Base-by-base conservation (phyloP, 108 stramenopile genomes). In the Stephanodiscus triporus region DNA sequence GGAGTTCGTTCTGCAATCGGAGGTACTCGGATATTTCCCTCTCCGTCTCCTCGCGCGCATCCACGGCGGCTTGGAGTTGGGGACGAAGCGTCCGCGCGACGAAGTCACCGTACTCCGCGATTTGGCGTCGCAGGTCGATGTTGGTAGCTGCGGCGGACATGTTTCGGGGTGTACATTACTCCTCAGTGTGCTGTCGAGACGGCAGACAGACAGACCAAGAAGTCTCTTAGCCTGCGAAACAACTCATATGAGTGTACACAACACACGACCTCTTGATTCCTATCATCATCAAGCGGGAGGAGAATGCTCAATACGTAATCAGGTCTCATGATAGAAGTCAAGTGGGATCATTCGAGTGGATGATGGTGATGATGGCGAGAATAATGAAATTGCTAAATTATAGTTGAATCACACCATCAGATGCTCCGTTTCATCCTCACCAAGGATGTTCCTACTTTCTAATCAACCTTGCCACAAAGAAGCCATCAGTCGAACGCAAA, bases 401-500 rank as follows among this genome's bases (percentile, higher is more conserved):
- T 14, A 45, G 3, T 0, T 9, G 11, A 40, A 40, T 40, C 40
- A 56, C 13, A 56, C 54, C 27, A n/a, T 56, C 4, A 56, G 10
- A 29, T 13, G 1, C 29, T n/a, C n/a, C n/a, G n/a, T n/a, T n/a
- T 10, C 54, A 4, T 9, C 40, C 40, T 9, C 40, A 47, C 19
- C 63, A 43, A 62, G 22, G 32, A 16, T 59, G 32, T 37, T 37
- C 68, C 30, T 62, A 73, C 37, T 38, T 45, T 40, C 74, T 80
- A 6, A 75, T 43, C 17, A 94, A 58, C 68, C 87, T 76, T 8
- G 90, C 93, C 5, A 91, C 89, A 75, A 94, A 94, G 66, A 94
- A 94, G 9, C 93, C 93, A 85, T 94, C 93, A 14, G 88, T 84
- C 47, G 59, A 68, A 47, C 61, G 26, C 27, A 90, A 60, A 36